Conservation (phyloP, 129 eudicot species). For the Glebionis coronaria region DNA sequence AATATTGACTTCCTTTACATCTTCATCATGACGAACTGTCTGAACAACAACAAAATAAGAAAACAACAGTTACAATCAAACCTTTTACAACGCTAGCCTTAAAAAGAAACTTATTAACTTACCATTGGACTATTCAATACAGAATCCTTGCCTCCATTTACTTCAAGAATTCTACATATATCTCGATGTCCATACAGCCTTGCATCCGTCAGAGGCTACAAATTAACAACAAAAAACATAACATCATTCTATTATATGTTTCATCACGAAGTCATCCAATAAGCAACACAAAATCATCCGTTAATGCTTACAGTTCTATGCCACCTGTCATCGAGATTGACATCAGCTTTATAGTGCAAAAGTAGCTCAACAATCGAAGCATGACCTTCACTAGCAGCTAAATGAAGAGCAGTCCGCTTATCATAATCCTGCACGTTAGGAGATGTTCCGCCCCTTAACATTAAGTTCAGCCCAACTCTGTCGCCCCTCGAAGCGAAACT, state of each 20-base stretch:
- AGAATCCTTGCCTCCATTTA: slow-evolving; percentile 61
- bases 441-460: slow-evolving; percentile 51
- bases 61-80: too few species aligned
- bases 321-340: slow-evolving; percentile 73
- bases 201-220: slow-evolving; percentile 69
- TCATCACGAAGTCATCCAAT: neutral
- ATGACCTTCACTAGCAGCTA: slow-evolving; percentile 81
- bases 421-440: slow-evolving; percentile 77
- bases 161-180: slow-evolving; percentile 73
- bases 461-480: slow-evolving; percentile 57
- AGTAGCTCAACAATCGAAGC: slow-evolving; percentile 79
- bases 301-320: slow-evolving; percentile 44
- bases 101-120: slow-evolving; percentile 12
- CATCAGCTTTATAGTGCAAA: slow-evolving; percentile 61
- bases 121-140: slow-evolving; percentile 50
- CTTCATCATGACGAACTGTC: slow-evolving; percentile 60
- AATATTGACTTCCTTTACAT: slow-evolving; percentile 56
- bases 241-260: neutral
- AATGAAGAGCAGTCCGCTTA: slow-evolving; percentile 63
- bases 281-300: neutral
- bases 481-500: slow-evolving; percentile 68
- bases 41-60: slow-evolving; percentile 10
- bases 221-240: slow-evolving; percentile 7
- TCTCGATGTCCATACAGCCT: slow-evolving; percentile 69
- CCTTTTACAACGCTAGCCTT: neutral